Conservation (phyloP, 2,329 filamentous ascomycete species). For the Cordyceps javanica region DNA sequence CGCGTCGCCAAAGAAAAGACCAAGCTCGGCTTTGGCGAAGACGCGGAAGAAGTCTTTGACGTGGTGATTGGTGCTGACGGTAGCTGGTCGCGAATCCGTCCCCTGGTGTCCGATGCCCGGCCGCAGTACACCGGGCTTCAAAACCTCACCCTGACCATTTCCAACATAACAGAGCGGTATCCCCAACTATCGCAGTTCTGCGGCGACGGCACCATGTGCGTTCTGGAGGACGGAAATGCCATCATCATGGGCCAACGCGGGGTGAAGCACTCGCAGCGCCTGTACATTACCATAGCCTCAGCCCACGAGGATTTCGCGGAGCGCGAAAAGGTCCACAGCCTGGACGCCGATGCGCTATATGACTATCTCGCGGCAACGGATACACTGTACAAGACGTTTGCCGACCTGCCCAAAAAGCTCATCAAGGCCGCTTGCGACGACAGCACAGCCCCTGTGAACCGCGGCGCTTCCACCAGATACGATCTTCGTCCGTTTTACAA, state of each 20-base stretch:
- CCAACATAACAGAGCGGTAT: constrained; percentile 26
- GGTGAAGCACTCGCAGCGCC: constrained; percentile 23
- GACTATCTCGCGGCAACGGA: neutral
- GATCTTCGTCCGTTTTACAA: constrained; percentile 26
- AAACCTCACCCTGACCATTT: constrained; percentile 29
- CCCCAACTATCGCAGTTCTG: constrained; percentile 33
- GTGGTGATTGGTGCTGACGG: constrained; percentile 35
- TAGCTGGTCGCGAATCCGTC: constrained; percentile 33
- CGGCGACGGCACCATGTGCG: constrained; percentile 31
- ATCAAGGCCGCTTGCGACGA: constrained; percentile 23
- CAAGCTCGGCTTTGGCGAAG: constrained; percentile 20
- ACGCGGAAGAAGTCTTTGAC: constrained; percentile 24
- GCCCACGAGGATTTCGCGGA: constrained; percentile 19
- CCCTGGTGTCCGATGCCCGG: constrained; percentile 27
- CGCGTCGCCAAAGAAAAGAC: neutral
- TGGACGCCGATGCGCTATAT: neutral
- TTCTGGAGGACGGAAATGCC: constrained; percentile 26
- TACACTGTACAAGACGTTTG: neutral
- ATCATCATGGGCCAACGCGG: constrained; percentile 24
- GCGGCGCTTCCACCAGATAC: constrained; percentile 12
- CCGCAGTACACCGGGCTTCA: constrained; percentile 35
- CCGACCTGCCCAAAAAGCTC: constrained; percentile 20
- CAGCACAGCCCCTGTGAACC: constrained; percentile 14
- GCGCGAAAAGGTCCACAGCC: neutral
- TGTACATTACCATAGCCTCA: constrained; percentile 23